Evolutionary conservation across 2,329 filamentous ascomycete species (phyloP).

Genomic region (Arthrobotrys pseudoclavata): DNA sequence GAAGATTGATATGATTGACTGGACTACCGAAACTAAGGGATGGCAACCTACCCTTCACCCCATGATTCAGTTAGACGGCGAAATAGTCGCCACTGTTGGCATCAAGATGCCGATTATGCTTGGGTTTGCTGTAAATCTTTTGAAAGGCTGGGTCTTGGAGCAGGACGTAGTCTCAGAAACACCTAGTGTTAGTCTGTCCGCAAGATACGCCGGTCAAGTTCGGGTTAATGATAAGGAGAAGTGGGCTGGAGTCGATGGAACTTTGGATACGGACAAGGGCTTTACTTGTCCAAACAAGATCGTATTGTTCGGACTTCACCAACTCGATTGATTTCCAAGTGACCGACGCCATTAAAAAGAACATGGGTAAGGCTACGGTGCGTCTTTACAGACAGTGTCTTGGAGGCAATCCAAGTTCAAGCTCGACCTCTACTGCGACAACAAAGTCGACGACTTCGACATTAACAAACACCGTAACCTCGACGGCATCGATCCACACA

Average conservation of each 20-base stretch:
- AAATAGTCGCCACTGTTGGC: constrained; percentile 42
- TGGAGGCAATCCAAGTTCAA: constrained; percentile 9
- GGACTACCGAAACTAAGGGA: constrained; percentile 40
- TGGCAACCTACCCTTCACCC: constrained; percentile 48
- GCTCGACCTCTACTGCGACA: neutral
- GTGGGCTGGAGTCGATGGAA: constrained; percentile 29
- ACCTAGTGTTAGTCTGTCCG: constrained; percentile 30
- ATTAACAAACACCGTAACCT: neutral
- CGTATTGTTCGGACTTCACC: constrained; percentile 47
- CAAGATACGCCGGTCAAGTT: constrained; percentile 27
- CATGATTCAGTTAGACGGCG: constrained; percentile 44
- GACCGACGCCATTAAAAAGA: constrained; percentile 41
- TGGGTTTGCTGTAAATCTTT: constrained; percentile 43
- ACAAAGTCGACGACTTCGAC: constrained; percentile 4
- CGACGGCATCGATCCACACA: neutral
- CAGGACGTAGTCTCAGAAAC: constrained; percentile 38
- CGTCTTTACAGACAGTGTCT: constrained; percentile 48
- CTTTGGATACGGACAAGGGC: constrained; percentile 22
- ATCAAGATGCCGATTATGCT: constrained; percentile 35
- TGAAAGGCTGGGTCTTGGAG: constrained; percentile 48
- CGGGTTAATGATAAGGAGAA: constrained; percentile 17
- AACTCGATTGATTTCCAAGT: constrained; percentile 44
- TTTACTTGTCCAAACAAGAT: constrained; percentile 47
- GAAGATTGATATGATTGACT: constrained; percentile 45
- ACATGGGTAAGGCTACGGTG: constrained; percentile 43